Evolutionary conservation across 2,329 filamentous ascomycete genomes (phyloP), one percentile per base, ranked within the genome.

Genomic region (Pseudogymnoascus sp.): DNA sequence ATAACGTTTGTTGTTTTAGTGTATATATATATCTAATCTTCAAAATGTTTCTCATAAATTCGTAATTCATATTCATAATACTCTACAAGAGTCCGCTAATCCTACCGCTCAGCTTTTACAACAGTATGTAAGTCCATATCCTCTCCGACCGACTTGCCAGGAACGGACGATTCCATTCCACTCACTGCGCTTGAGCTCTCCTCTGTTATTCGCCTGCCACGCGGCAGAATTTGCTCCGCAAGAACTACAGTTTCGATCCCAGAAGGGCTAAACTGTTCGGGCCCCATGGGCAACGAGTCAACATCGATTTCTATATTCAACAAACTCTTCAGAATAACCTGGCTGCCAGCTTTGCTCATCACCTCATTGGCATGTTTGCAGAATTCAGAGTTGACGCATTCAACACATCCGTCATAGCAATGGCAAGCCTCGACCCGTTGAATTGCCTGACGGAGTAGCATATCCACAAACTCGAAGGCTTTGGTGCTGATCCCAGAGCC

Each of bases 401-500:
- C 93, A 21, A 93, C 78, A 75, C 95, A 98, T 0, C 95, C 95
- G 65, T 89, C 84, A 10, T 85, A 76, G 72, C 93, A 98, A 41
- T 81, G 78, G 71, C 95, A 99, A 1, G 79, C 81, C 71, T 90
- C 86, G 5, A 98, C 86, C 6, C 95, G 81, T 64, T 85, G 81
- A 39, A 95, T 82, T 0, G 93, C 93, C 72, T 93, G 88, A 19
- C 79, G 79, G 1, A 98, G 81, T 36, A 98, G 78, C 36, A 89
- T 74, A 71, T 96, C 92, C 19, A 96, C 81, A 72, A 96, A 96
- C 71, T 98, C 93, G 71, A 98, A 98, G 0, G 92, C 93, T 73
- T 96, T 97, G 41, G 89, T 90, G 67, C 89, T 92, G 69, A 97
- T 96, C 0, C 95, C 95, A 0, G 86, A 89, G 0, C 93, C 93